Percentiles rank a stretch among this genome's conserved stretches.
These are phyloP conservation scores for Nicotiana benthamiana DNA, from an alignment of 257 asterid species.

Conservation along the genomic window DNA sequence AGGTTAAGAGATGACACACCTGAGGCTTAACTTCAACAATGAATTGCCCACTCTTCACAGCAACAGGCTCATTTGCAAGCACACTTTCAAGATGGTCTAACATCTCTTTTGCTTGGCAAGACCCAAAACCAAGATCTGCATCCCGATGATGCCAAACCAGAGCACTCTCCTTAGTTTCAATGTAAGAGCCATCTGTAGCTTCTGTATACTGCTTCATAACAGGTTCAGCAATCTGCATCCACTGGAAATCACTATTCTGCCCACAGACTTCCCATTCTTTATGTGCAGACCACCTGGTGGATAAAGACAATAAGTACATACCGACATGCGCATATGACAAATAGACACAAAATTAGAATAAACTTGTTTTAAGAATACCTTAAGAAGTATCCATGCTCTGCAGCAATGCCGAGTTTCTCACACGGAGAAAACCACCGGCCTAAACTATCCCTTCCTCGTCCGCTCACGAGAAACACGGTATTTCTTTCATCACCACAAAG, in stretches of 20 bases:
- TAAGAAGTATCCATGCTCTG: constrained; percentile 40
- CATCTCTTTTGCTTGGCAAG: constrained; percentile 48
- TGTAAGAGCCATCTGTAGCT: constrained; percentile 43
- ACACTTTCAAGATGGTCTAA: constrained; percentile 47
- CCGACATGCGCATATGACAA: not conserved
- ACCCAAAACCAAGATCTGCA: constrained; percentile 46
- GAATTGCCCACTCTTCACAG: constrained; percentile 43
- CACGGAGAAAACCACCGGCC: constrained; percentile 42
- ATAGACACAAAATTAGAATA: not conserved
- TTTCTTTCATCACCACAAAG: constrained; percentile 32
- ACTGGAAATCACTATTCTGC: constrained; percentile 33
- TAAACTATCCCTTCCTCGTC: constrained; percentile 41
- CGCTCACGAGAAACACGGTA: constrained; percentile 39
- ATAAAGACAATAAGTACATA: not conserved
- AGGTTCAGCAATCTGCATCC: constrained; percentile 45
- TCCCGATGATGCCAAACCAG: constrained; percentile 45
- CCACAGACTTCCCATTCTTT: constrained; percentile 35
- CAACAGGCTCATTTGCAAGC: constrained; percentile 44
- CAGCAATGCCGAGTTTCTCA: constrained; percentile 41
- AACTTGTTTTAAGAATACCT: constrained; percentile 18
- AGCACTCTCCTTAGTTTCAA: constrained; percentile 43
- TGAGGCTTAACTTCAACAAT: constrained; percentile 52
- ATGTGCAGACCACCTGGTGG: constrained; percentile 28
- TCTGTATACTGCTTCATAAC: constrained; percentile 42
- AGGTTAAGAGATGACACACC: constrained; percentile 16